A percentile compares a stretch with the other conserved stretches of the same genome.
phyloP scores from a whole-genome alignment of 1,284 basidiomycete genomes.

The Porodaedalea pini region DNA sequence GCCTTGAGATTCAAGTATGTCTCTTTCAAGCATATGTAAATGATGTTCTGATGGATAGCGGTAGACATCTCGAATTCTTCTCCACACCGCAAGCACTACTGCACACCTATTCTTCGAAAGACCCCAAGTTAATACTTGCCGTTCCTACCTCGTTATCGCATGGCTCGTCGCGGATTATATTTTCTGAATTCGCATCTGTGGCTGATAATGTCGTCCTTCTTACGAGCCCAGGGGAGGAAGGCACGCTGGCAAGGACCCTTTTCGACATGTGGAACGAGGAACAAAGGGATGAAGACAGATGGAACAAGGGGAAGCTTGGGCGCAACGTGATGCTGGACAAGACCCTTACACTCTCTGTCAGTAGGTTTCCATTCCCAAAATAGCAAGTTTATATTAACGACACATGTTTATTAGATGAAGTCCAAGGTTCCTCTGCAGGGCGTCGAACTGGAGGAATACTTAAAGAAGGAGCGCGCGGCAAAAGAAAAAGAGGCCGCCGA shows the following conservation, averaged over 20 bases:
- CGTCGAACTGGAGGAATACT: slow-evolving; percentile 78
- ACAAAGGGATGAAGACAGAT: slow-evolving; percentile 75
- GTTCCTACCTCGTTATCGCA: slow-evolving; percentile 91
- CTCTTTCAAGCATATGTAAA: neutral
- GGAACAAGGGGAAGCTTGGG: slow-evolving; percentile 88
- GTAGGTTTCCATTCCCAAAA: slow-evolving; percentile 38
- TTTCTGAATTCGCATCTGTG: slow-evolving; percentile 78
- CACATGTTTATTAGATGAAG: slow-evolving; percentile 56
- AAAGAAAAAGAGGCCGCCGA: slow-evolving; percentile 87
- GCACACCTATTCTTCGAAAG: slow-evolving; percentile 77
- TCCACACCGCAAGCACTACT: slow-evolving; percentile 76
- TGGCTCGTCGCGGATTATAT: slow-evolving; percentile 84
- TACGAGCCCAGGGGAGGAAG: slow-evolving; percentile 74
- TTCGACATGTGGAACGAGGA: slow-evolving; percentile 84
- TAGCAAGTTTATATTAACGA: slow-evolving; percentile 1
- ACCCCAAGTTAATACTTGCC: slow-evolving; percentile 91
- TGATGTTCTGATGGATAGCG: slow-evolving; percentile 16
- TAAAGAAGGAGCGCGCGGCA: slow-evolving; percentile 74
- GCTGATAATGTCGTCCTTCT: slow-evolving; percentile 84
- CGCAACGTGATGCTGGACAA: slow-evolving; percentile 77
- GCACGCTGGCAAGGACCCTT: slow-evolving; percentile 74
- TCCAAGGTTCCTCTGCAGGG: slow-evolving; percentile 86
- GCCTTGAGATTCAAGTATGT: slow-evolving; percentile 70
- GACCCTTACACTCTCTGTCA: slow-evolving; percentile 59
- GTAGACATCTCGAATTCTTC: slow-evolving; percentile 88